Percentiles rank a stretch among this genome's conserved stretches.
phyloP scores from a whole-genome alignment of 1,284 basidiomycete species.

The Rhodotorula mucilaginosa region DNA sequence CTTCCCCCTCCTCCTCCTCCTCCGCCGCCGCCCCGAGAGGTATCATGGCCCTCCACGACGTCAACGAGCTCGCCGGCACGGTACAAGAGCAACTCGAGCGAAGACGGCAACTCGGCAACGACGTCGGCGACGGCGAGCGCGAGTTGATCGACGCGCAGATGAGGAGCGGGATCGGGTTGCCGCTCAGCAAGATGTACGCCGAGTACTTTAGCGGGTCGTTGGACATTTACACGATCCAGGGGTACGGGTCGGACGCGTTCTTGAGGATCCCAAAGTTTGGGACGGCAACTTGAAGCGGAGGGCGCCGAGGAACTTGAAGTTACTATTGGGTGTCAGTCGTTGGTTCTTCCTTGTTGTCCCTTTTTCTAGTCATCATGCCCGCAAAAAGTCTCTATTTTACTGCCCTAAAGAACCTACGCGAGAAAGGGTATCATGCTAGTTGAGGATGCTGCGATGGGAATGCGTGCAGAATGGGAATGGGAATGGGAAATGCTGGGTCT shows the following conservation, averaged over 20 bases:
- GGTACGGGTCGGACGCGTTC: slow-evolving; percentile 39
- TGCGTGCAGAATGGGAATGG: neutral
- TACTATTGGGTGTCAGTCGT: too few species aligned
- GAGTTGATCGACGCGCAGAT: slow-evolving; percentile 34
- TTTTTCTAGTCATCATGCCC: too few species aligned
- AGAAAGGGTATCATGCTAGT: too few species aligned
- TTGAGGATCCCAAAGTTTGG: slow-evolving; percentile 40
- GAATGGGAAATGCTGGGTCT: neutral
- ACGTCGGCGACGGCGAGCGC: slow-evolving; percentile 4
- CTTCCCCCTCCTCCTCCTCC: neutral
- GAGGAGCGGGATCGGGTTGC: slow-evolving; percentile 40
- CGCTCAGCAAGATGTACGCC: slow-evolving; percentile 42
- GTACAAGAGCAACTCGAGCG: slow-evolving; percentile 26
- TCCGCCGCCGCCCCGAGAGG: slow-evolving; percentile 3
- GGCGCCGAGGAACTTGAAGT: too few species aligned
- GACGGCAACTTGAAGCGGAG: neutral
- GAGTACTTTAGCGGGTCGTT: slow-evolving; percentile 42
- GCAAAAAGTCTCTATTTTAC: too few species aligned
- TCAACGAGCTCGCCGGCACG: slow-evolving; percentile 20
- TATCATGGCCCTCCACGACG: slow-evolving; percentile 18
- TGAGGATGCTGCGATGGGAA: neutral
- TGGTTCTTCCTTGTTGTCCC: too few species aligned
- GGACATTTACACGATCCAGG: slow-evolving; percentile 38
- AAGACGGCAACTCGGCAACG: neutral
- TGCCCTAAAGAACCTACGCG: too few species aligned